Conservation (phyloP, 768 basidiomycete genomes). For the Candolleomyces aberdarensis region DNA sequence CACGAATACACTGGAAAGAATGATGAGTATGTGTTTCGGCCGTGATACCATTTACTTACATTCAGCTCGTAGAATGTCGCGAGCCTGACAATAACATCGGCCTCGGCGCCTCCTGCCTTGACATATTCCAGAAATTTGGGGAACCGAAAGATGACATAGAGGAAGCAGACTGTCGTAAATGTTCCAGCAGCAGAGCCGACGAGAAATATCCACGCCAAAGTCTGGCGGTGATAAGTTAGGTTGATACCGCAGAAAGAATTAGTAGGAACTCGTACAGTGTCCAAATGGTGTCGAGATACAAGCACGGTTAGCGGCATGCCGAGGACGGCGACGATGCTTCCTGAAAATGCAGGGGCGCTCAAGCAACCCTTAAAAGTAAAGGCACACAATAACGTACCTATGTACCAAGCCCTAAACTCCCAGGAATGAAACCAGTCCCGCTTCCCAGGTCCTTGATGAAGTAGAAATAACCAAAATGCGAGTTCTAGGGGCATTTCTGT, state of each 20-base stretch:
- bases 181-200: slow-evolving; percentile 66
- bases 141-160: slow-evolving; percentile 70
- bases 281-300: slow-evolving; percentile 53
- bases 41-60: slow-evolving; percentile 38
- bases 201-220: slow-evolving; percentile 72
- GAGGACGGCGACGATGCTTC: slow-evolving; percentile 59
- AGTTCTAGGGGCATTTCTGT: slow-evolving; percentile 45
- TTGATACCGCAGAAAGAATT: neutral
- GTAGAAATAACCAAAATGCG: slow-evolving; percentile 79
- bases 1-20: slow-evolving; percentile 53
- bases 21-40: neutral
- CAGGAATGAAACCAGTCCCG: slow-evolving; percentile 78
- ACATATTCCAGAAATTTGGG: slow-evolving; percentile 69
- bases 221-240: slow-evolving; percentile 34
- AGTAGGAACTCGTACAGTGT: slow-evolving; percentile 40
- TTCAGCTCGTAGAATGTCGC: slow-evolving; percentile 77
- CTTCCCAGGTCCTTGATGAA: slow-evolving; percentile 70
- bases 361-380: neutral
- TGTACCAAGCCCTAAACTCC: slow-evolving; percentile 73
- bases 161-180: slow-evolving; percentile 63
- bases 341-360: slow-evolving; percentile 27
- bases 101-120: slow-evolving; percentile 70
- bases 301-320: slow-evolving; percentile 74
- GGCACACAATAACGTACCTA: slow-evolving; percentile 41
- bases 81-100: slow-evolving; percentile 70